Conservation (phyloP, 2,329 filamentous ascomycete genomes). For the Ascochyta lentis region DNA sequence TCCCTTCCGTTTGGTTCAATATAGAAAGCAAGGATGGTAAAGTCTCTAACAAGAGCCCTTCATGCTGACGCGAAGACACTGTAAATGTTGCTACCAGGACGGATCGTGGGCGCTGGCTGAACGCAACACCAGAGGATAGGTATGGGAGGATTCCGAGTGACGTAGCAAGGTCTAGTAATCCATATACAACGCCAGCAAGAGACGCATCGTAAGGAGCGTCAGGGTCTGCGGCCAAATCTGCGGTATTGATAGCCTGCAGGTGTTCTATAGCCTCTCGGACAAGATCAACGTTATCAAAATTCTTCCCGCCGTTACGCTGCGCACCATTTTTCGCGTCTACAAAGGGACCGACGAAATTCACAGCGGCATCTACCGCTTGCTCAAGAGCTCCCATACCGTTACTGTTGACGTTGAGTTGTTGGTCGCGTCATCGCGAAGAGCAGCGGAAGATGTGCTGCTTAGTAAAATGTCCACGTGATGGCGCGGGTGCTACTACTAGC, state of each 20-base stretch:
- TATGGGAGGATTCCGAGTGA: slow-evolving; percentile 45
- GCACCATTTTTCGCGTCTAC: slow-evolving; percentile 25
- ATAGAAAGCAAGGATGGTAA: slow-evolving; percentile 33
- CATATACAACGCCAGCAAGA: slow-evolving; percentile 47
- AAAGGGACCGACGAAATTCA: slow-evolving; percentile 41
- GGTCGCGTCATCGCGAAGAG: too few species aligned
- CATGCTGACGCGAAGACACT: slow-evolving; percentile 16
- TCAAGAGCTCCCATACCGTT: slow-evolving; percentile 39
- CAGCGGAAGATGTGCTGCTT: not conserved
- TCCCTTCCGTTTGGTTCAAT: slow-evolving; percentile 30
- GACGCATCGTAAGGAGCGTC: slow-evolving; percentile 49
- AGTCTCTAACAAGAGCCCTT: slow-evolving; percentile 21
- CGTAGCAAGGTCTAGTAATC: slow-evolving; percentile 46
- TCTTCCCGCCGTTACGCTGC: slow-evolving; percentile 12
- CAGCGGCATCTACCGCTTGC: slow-evolving; percentile 43
- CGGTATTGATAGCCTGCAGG: slow-evolving; percentile 43
- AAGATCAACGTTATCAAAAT: slow-evolving; percentile 21
- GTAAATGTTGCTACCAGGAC: slow-evolving; percentile 32
- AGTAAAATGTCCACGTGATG: not conserved
- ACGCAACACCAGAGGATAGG: slow-evolving; percentile 42
- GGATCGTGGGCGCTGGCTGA: slow-evolving; percentile 44
- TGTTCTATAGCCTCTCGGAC: slow-evolving; percentile 40
- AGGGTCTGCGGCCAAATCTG: slow-evolving; percentile 38
- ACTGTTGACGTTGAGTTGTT: not conserved
- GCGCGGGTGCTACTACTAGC: not conserved